Evolutionary conservation across 129 eudicot genomes (phyloP).

Genomic region (Flaveria sonorensis): DNA sequence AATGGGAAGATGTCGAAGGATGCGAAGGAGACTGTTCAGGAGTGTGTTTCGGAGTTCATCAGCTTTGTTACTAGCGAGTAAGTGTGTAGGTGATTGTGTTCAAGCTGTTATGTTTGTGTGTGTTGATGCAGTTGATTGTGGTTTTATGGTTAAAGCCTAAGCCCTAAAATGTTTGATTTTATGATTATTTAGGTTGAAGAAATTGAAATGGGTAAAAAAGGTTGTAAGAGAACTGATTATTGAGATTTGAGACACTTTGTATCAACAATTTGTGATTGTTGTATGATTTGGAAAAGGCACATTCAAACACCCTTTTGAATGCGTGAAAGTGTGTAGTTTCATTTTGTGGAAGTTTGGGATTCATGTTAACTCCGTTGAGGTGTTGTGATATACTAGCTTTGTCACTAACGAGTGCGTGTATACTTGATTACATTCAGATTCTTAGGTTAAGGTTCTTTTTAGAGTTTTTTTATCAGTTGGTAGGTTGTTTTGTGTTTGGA

Average conservation of each 20-base stretch:
- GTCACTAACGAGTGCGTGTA: background rate
- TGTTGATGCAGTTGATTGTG: background rate
- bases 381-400: background rate
- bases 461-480: background rate
- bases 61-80: conserved; percentile 92
- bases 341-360: background rate
- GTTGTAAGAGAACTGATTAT: background rate
- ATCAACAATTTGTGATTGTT: background rate
- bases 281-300: background rate
- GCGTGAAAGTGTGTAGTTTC: background rate
- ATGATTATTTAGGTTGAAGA: background rate
- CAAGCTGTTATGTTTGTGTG: background rate
- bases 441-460: background rate
- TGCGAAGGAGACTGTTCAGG: conserved; percentile 90
- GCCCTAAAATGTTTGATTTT: background rate
- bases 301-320: background rate
- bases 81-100: conserved; percentile 10
- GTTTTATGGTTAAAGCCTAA: background rate
- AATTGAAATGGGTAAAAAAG: background rate
- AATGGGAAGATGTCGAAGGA: conserved; percentile 86
- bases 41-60: conserved; percentile 85
- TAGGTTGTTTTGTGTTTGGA: background rate
- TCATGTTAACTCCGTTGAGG: background rate
- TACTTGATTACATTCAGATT: too few relatives aligned
- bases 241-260: background rate